Conservation (phyloP, 2,329 filamentous ascomycete species). For the Cladosporium halotolerans region DNA sequence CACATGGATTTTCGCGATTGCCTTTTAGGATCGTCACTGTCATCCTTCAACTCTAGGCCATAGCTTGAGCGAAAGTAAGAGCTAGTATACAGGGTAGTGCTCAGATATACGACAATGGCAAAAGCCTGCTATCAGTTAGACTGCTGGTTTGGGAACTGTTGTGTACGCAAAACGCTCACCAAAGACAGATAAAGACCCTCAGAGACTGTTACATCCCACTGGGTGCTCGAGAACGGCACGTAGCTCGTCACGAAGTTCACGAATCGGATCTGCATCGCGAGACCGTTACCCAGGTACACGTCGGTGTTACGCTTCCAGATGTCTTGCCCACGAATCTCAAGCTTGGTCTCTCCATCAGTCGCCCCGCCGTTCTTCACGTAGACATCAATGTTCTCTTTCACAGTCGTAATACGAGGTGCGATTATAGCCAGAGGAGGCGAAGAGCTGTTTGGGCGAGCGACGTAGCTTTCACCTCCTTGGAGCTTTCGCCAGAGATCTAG, state of each 20-base stretch:
- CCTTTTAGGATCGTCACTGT: neutral
- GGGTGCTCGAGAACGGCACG: slow-evolving; percentile 5
- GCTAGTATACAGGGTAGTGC: neutral
- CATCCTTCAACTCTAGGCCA: neutral
- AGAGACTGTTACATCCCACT: neutral
- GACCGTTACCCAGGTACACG: neutral
- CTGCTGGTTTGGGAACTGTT: neutral
- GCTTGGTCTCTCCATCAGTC: neutral
- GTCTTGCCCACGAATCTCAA: slow-evolving; percentile 2
- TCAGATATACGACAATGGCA: slow-evolving; percentile 1
- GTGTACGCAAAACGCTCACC: neutral
- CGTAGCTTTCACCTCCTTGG: neutral
- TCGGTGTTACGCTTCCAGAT: slow-evolving; percentile 1
- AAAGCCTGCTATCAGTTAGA: neutral
- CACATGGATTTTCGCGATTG: neutral
- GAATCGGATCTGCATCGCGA: neutral
- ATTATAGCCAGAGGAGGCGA: neutral
- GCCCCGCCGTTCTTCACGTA: neutral
- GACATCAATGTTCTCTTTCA: slow-evolving; percentile 3
- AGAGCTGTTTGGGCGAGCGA: neutral
- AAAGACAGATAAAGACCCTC: neutral
- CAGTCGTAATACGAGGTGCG: neutral
- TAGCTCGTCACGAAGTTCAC: slow-evolving; percentile 1
- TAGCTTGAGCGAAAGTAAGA: neutral
- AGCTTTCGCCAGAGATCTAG: neutral